Base-by-base conservation (phyloP, 257 asterid genomes). In the Catharanthus roseus region DNA sequence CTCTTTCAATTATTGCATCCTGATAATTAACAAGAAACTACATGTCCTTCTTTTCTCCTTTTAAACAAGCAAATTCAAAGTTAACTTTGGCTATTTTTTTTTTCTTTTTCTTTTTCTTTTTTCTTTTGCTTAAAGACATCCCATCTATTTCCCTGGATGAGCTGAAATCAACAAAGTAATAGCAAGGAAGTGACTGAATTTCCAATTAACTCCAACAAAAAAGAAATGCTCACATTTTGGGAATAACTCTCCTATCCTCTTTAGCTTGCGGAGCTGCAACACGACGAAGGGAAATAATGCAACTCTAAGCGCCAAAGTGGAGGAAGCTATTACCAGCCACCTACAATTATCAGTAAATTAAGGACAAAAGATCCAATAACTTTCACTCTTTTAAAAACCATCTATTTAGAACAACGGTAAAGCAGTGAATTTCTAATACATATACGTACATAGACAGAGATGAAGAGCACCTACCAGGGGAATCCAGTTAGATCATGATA, bases 311-410 rank as follows among this genome's bases (percentile, higher is more conserved):
- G 86, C 88, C 78, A 95, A 67, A 1, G 97, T 84, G 62, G 95
- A 90, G 1, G 95, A 85, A 24, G 88, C 86, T 56, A 95, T 91
- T 67, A 87, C 74, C 57, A 88, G 34, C 99, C 99, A 95, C 97
- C 99, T 91, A 77, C 86, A 81, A 34, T 19, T 33, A 36, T n/a
- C 28, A 8, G 15, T 34, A 62, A 62, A 62, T 28, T 18, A 41
- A 68, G n/a, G 33, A 44, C 36, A 56, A 55, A 49, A 13, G 1
- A 41, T 47, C 21, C 16, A 28, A 21, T 44, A 73, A 24, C 15
- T 29, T 65, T 3, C 47, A 23, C 12, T 65, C 33, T 38, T 15
- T 39, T 1, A 18, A 57, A 23, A 26, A 9, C 36, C 63, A 56
- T 2, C 3, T 56, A 29, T 21, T 33, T 11, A 33, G 24, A 16